Conservation (phyloP, 1,139 yeast species). For the Geotrichum australiense region DNA sequence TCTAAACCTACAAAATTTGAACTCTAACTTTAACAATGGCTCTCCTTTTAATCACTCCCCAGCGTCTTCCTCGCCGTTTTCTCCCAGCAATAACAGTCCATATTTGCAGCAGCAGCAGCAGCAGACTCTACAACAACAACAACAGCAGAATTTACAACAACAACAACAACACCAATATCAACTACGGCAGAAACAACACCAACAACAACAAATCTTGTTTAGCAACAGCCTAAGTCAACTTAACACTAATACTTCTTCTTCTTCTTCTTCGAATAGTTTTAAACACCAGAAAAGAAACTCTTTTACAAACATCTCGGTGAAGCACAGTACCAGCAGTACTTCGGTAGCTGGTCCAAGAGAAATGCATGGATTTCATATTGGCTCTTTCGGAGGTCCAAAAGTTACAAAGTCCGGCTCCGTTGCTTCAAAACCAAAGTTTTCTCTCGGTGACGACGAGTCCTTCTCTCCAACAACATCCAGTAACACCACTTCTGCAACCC, state of each 20-base stretch:
- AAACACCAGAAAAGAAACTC: conserved; percentile 2
- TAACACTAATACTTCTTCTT: too few relatives aligned
- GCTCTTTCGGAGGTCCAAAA: conserved; percentile 12
- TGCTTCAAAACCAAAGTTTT: conserved; percentile 9
- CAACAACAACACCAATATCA: neutral
- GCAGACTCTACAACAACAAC: neutral
- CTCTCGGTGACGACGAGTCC: conserved; percentile 11
- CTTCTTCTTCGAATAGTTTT: too few relatives aligned
- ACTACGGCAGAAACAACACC: neutral
- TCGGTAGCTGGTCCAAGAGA: conserved; percentile 25
- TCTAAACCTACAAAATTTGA: neutral
- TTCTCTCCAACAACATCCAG: conserved; percentile 2
- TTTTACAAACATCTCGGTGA: conserved; percentile 16
- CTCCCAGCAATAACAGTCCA: neutral
- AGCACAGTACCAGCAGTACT: conserved; percentile 16
- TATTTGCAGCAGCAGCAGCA: neutral
- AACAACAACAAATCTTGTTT: neutral
- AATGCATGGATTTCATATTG: conserved; percentile 16
- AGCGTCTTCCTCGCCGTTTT: neutral
- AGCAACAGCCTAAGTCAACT: conserved; percentile 1
- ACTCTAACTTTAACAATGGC: neutral
- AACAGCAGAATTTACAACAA: neutral
- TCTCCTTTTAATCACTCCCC: neutral
- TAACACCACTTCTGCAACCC: conserved; percentile 1
- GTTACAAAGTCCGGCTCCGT: neutral